Evolutionary conservation across 495 filamentous ascomycete species (phyloP), one percentile per base, ranked within the genome.

Genomic region (Daldinia childiae): DNA sequence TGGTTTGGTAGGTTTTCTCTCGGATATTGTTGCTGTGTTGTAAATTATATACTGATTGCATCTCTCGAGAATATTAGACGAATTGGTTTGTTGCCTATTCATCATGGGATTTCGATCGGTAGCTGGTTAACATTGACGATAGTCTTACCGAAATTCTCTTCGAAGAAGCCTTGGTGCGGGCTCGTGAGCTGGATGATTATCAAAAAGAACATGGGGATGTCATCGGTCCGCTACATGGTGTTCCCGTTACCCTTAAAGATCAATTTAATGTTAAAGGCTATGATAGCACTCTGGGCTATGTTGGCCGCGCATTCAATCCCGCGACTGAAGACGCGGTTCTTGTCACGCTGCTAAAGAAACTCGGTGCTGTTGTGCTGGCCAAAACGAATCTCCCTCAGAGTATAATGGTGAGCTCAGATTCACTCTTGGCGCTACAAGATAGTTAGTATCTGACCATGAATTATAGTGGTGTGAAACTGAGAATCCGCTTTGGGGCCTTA

Each of bases 341-440:
- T 78, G 86, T 92, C 6, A 82, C 81, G 45, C 76, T 95, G 17
- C 78, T 95, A 30, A 93, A 92, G 72, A 90, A 92, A 77, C 91
- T 93, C 9, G 90, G 90, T 19, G 93, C 93, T 8, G 84, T 95
- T 1, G 90, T 93, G 2, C 92, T 94, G 74, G 91, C 91, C 12
- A 96, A 95, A 82, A 95, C 93, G 1, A 93, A 93, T 59, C 78
- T 95, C 6, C 93, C 93, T 1, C 88, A 92, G 54, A 94, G 93
- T 0, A 86, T 96, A n/a, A 83, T 96, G 66, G 92, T 89, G 11
- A 86, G 84, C 83, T 81, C 5, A 15, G 4, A 17, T 15, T 34
- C 8, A 5, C 78, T 65, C 29, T 55, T 5, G 5, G 9, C 4
- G 17, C 30, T 8, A 51, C n/a, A 26, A 21, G 26, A 27, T 9